A percentile compares a stretch with the other conserved stretches of the same genome.
These are phyloP conservation scores for Glycine soja DNA, from an alignment of 306 rosid genomes.

Conservation along the genomic window DNA sequence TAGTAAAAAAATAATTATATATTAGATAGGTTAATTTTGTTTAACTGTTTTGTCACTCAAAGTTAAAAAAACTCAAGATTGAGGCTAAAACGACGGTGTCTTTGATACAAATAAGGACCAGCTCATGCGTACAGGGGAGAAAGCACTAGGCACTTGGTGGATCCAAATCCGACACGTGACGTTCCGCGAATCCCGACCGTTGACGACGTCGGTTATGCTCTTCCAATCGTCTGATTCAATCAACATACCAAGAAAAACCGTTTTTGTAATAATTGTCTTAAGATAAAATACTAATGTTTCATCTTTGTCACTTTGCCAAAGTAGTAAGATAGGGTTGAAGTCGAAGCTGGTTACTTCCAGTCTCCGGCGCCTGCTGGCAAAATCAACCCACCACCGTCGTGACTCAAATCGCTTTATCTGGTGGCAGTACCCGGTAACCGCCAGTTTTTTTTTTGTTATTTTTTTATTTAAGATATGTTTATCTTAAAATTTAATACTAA, in stretches of 20 bases:
- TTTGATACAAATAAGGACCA: neutral
- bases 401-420: too few relatives aligned
- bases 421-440: too few relatives aligned
- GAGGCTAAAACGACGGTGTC: neutral
- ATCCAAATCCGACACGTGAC: constrained; percentile 51
- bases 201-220: constrained; percentile 44
- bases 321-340: constrained; percentile 38
- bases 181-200: neutral
- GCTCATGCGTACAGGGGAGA: constrained; percentile 15
- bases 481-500: too few relatives aligned
- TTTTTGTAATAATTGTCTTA: neutral
- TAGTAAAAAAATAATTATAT: too few relatives aligned
- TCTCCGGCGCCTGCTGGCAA: constrained; percentile 51
- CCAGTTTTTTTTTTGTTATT: too few relatives aligned
- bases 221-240: constrained; percentile 14
- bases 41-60: constrained; percentile 36
- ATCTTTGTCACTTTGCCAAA: neutral
- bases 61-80: neutral
- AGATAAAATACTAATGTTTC: neutral
- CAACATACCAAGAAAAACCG: too few relatives aligned
- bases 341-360: constrained; percentile 58
- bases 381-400: neutral
- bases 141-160: neutral
- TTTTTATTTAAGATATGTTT: too few relatives aligned
- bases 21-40: neutral